phyloP scores from a whole-genome alignment of 2,329 filamentous ascomycete species.

The Thelonectria rubi region DNA sequence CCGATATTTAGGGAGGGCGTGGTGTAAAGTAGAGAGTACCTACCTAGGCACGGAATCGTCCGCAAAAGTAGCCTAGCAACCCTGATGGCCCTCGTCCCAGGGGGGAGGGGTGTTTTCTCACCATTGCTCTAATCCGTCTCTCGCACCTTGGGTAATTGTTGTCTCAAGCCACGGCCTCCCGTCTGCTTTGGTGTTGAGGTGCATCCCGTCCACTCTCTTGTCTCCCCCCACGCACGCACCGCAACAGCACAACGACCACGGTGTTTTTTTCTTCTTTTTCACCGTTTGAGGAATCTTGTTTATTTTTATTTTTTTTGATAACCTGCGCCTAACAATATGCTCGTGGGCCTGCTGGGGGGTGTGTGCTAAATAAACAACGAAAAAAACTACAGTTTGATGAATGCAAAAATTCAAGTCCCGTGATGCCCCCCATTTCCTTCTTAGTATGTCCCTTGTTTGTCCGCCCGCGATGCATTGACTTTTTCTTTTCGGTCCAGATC shows the following conservation, averaged over 20 bases:
- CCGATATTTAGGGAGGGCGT: too few species aligned
- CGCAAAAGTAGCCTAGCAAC: not conserved
- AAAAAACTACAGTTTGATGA: constrained; percentile 4
- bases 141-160: constrained; percentile 1
- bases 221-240: too few species aligned
- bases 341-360: constrained; percentile 23
- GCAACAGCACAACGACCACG: too few species aligned
- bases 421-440: constrained; percentile 8
- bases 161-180: not conserved
- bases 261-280: too few species aligned
- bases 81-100: not conserved
- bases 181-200: too few species aligned
- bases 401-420: constrained; percentile 5
- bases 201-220: too few species aligned
- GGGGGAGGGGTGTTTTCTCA: constrained; percentile 12
- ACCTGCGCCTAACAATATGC: constrained; percentile 40
- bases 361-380: constrained; percentile 13
- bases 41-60: too few species aligned
- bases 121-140: not conserved
- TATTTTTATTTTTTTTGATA: not conserved
- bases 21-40: too few species aligned
- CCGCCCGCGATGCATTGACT: not conserved
- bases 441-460: constrained; percentile 11
- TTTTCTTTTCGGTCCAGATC: not conserved
- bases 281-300: too few species aligned